Evolutionary conservation across 768 basidiomycete genomes (phyloP), one percentile per base, ranked within the genome.

Genomic region (Amanita subjunquillea): DNA sequence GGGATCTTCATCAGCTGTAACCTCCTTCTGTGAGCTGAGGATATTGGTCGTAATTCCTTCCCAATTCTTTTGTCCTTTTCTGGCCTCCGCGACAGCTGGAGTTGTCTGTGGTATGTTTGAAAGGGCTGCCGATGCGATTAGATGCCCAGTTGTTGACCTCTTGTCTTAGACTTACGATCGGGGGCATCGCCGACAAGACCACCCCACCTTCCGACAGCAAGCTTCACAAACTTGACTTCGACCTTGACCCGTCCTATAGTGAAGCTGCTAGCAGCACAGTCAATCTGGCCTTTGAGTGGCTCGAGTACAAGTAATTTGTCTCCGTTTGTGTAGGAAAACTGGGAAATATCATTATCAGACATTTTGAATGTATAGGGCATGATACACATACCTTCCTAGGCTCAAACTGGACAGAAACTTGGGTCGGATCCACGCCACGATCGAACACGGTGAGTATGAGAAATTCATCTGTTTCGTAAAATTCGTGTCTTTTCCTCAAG

Each of bases 221-320:
- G 71, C 70, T 98, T 97, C 42, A 62, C 71, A 25, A 99, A 72
- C 20, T 79, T 78, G 50, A 97, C 66, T 67, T 99, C 95, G 51
- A 97, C 76, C 67, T 97, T 97, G 59, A 92, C 83, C 62, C 84
- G 87, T 20, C 90, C 80, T 15, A 94, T 81, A 9, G 80, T 80
- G 63, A 71, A 86, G 23, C 74, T 73, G 58, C 82, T 80, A 53
- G 73, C 69, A 29, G 72, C 71, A 4, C 84, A 69, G 62, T 85
- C 78, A 60, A 97, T 90, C 63, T 83, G 80, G 39, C 87, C 88
- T 60, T 85, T 86, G 12, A 97, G 73, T 7, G 93, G 94, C 52
- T 87, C 80, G 12, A 97, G 70, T 4, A 72, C 69, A 40, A 94
- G 74, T n/a, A 64, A 62, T 58, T 83, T 85, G 43, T 87, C 86